phyloP scores from a whole-genome alignment of 805 yeast species.

The Pichia ethanolica region DNA sequence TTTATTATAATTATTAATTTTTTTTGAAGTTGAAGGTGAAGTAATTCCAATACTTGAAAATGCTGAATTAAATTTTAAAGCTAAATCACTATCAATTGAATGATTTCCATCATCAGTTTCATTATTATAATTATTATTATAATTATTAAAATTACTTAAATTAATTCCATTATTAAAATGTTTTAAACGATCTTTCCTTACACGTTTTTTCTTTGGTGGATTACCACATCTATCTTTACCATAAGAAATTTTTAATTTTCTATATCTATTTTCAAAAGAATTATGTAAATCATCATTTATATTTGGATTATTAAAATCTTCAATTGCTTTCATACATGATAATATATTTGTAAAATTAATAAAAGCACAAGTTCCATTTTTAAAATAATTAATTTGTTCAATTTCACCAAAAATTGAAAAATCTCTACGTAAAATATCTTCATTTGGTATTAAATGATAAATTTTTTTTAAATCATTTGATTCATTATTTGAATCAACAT shows the following conservation, averaged over 20 bases:
- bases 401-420: slow-evolving; percentile 59
- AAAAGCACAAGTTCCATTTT: slow-evolving; percentile 67
- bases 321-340: slow-evolving; percentile 59
- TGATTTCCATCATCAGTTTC: neutral
- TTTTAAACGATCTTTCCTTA: slow-evolving; percentile 29
- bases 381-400: slow-evolving; percentile 69
- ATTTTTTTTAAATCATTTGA: neutral
- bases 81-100: slow-evolving; percentile 8
- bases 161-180: neutral
- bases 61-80: slow-evolving; percentile 8
- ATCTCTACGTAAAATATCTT: slow-evolving; percentile 47
- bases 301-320: slow-evolving; percentile 38
- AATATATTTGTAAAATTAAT: slow-evolving; percentile 58
- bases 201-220: slow-evolving; percentile 45
- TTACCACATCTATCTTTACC: slow-evolving; percentile 77
- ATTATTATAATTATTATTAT: neutral
- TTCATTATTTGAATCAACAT: neutral
- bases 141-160: neutral
- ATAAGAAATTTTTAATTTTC: slow-evolving; percentile 50
- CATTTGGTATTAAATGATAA: slow-evolving; percentile 33
- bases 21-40: slow-evolving; percentile 8
- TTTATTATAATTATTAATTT: neutral
- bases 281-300: slow-evolving; percentile 28
- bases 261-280: slow-evolving; percentile 40
- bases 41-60: slow-evolving; percentile 12